Evolutionary conservation across 116 monocot genomes (phyloP), one percentile per base, ranked within the genome.

Genomic region (Zostera marina): DNA sequence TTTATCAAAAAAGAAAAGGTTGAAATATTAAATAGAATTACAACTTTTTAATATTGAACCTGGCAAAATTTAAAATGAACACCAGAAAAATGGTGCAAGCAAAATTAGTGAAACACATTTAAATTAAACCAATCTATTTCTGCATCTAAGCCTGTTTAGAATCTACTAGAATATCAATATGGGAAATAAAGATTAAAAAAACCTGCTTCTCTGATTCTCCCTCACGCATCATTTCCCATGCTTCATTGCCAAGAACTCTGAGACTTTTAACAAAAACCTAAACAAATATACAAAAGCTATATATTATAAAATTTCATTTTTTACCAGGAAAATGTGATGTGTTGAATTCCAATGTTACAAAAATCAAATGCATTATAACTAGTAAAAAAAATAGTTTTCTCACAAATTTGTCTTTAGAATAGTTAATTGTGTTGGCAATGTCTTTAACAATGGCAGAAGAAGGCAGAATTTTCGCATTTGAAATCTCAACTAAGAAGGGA

Each of bases 181-280:
- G 15, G 48, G 19, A 12, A 16, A 2, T 5, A 7, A 45, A 61
- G 24, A 44, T 8, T 11, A 13, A 4, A 3, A 46, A 40, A 25
- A 94, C 94, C 88, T 94, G 94, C 71, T 94, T 94, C 66, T 94
- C 94, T 73, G 94, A 74, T 61, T 94, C 94, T 60, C 94, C 94
- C 70, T 88, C 88, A 59, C 79, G 84, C 88, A 94, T 88, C 59
- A 94, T 56, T 60, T 63, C 60, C 94, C 94, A 94, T 53, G 63
- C 76, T 73, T 94, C 80, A 61, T 53, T 79, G 17, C 82, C 88
- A 65, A 82, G 71, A 26, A 84, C 45, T 23, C 75, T 78, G 17
- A 94, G 79, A 47, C 85, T 88, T 74, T 65, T 68, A 61, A 94
- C 85, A 9, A 44, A 66, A 72, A 88, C 77, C 94, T 92, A 16